Evolutionary conservation across 2,329 filamentous ascomycete species (phyloP).

Genomic region (Bipolaris sorokiniana): DNA sequence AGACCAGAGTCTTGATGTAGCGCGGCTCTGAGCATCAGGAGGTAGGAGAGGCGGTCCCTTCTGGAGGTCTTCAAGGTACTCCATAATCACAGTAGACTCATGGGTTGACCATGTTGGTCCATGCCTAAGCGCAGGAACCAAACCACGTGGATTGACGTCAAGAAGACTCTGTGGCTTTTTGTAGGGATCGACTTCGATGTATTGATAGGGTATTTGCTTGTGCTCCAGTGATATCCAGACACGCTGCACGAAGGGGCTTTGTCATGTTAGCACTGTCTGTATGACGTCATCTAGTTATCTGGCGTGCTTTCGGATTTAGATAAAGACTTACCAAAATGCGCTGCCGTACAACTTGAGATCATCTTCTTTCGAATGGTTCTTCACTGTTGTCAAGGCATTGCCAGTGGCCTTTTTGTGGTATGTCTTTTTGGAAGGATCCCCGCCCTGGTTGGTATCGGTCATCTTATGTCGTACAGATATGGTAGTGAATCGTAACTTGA

Average conservation of each 20-base stretch:
- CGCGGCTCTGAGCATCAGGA: conserved; percentile 68
- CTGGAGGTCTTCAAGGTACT: conserved; percentile 84
- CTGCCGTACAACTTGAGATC: conserved; percentile 80
- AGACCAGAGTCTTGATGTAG: conserved; percentile 78
- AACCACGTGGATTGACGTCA: conserved; percentile 75
- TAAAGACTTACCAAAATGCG: conserved; percentile 73
- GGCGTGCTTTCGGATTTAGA: neutral
- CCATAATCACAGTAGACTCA: conserved; percentile 80
- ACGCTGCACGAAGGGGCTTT: conserved; percentile 80
- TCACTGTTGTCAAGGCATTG: conserved; percentile 69
- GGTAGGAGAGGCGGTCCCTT: conserved; percentile 68
- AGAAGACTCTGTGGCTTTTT: conserved; percentile 72
- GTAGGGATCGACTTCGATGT: conserved; percentile 84
- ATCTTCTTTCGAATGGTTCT: conserved; percentile 71
- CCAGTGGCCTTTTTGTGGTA: conserved; percentile 76
- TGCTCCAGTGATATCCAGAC: conserved; percentile 88
- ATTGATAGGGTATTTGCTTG: conserved; percentile 80
- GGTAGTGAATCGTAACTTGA: neutral
- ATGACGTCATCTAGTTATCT: conserved; percentile 19
- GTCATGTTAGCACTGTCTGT: conserved; percentile 15
- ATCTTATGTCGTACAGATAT: conserved; percentile 43
- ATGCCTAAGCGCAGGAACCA: conserved; percentile 78
- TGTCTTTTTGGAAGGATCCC: conserved; percentile 65
- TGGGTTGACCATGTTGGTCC: conserved; percentile 78
- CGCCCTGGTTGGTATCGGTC: conserved; percentile 56